Evolutionary conservation across 1,284 basidiomycete species (phyloP), one percentile per base, ranked within the genome.

Genomic region (Pyrrhoderma noxium): DNA sequence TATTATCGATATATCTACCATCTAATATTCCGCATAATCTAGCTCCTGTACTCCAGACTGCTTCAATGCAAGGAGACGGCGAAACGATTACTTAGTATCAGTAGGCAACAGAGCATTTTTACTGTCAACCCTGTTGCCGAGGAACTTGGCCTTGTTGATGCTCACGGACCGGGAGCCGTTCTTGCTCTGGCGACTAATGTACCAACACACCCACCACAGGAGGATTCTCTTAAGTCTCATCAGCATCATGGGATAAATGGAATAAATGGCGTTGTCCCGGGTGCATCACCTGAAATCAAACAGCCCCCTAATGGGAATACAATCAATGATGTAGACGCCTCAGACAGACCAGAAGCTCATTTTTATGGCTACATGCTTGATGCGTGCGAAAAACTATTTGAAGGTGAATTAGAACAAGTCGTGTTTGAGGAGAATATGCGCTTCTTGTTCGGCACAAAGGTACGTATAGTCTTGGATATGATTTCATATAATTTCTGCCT

Each of bases 381-480:
- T 56, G 85, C 92, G n/a, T 90, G 89, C 64, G 93, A 96, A 69
- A 90, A 91, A 71, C 67, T 96, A 45, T 98, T 98, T 62, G 91
- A 93, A 61, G 86, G 80, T 55, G 93, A 98, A 63, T 75, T 98
- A 56, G 95, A 98, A 67, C 88, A 87, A 62, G 72, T 77, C 25
- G 82, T 84, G 16, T 98, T 93, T 63, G 96, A 99, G 66, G 95
- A 99, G 65, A 89, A 92, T 60, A 83, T 96, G 76, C 74, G 96
- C 54, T 92, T 90, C 80, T 94, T 99, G 77, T 98, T 95, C 72
- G 91, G 93, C 31, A 94, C 85, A 58, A 89, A 93, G 75, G 93
- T 93, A 60, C 70, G 82, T 60, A 60, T 67, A 16, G 60, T 71
- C 40, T 67, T 67, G 39, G 68, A 69, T 3, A 45, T 71, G 8